A percentile compares a stretch with the other conserved stretches of the same genome.
Evolutionary conservation across 352 stramenopile genomes (phyloP).

Genomic region (Phytophthora citrophthora): DNA sequence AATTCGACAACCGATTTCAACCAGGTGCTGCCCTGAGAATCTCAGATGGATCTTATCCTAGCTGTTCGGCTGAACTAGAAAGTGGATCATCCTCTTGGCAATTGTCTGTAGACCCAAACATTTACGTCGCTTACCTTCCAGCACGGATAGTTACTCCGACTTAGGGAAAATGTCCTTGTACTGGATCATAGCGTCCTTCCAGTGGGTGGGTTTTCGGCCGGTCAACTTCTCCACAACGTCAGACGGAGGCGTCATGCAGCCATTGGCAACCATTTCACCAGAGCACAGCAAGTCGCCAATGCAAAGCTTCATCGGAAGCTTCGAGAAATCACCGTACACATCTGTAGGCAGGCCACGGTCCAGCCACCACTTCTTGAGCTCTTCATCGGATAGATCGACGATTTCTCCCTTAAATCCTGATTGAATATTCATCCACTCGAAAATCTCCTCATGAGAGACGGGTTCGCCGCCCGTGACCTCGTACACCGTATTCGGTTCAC

Average conservation of each 20-base stretch:
- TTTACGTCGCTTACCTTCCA: no score
- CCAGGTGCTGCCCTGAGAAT: no score
- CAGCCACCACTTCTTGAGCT: constrained; percentile 32
- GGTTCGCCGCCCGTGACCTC: constrained; percentile 25
- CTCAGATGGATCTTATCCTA: no score
- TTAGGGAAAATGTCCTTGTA: constrained; percentile 33
- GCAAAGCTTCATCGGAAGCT: constrained; percentile 31
- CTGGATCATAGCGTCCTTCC: constrained; percentile 17
- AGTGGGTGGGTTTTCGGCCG: constrained; percentile 19
- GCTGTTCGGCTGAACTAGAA: no score
- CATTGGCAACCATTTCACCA: constrained; percentile 33
- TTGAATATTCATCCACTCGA: constrained; percentile 28
- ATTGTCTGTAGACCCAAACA: background rate
- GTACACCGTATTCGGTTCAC: constrained; percentile 28
- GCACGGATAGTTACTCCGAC: constrained; percentile 8
- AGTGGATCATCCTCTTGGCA: no score
- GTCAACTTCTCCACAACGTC: constrained; percentile 34
- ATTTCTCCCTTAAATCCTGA: constrained; percentile 34
- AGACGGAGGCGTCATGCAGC: constrained; percentile 14
- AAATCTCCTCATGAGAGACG: constrained; percentile 28
- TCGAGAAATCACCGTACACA: constrained; percentile 28
- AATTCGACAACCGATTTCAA: no score
- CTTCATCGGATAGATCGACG: constrained; percentile 34
- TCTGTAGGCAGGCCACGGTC: constrained; percentile 21
- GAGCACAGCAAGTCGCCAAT: constrained; percentile 34